phyloP scores from a whole-genome alignment of 192 early-diverging fungal genomes.

The Phycomyces nitens region DNA sequence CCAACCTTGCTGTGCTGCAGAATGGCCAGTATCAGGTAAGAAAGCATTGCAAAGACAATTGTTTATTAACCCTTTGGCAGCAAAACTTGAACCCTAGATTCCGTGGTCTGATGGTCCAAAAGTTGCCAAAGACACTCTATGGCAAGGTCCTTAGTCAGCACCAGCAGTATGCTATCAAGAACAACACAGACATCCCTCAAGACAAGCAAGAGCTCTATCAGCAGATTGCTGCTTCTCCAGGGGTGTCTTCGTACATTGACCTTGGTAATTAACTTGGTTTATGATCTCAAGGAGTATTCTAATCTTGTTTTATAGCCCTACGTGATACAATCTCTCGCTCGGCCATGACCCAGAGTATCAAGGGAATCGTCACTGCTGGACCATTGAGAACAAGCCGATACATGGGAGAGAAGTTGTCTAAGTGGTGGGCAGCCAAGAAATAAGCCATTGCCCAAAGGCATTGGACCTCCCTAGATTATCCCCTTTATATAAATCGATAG shows the following conservation, averaged over 20 bases:
- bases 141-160: slow-evolving; percentile 47
- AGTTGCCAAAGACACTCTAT: slow-evolving; percentile 77
- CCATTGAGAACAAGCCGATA: slow-evolving; percentile 59
- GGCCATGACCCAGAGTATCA: slow-evolving; percentile 85
- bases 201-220: slow-evolving; percentile 39
- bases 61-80: slow-evolving; percentile 32
- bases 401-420: slow-evolving; percentile 52
- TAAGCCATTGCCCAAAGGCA: slow-evolving; percentile 2
- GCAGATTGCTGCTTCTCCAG: slow-evolving; percentile 38
- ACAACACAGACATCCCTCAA: slow-evolving; percentile 16
- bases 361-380: slow-evolving; percentile 91
- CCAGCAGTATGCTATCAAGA: slow-evolving; percentile 23
- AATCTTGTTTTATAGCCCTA: slow-evolving; percentile 19
- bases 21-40: slow-evolving; percentile 26
- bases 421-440: slow-evolving; percentile 48
- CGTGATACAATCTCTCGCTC: slow-evolving; percentile 50
- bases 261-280: slow-evolving; percentile 37
- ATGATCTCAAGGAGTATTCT: slow-evolving; percentile 32
- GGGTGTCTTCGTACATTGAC: slow-evolving; percentile 36
- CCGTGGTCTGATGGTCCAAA: slow-evolving; percentile 67
- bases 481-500: too few species aligned
- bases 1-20: slow-evolving; percentile 38
- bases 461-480: background rate
- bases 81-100: slow-evolving; percentile 62
- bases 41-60: too few species aligned